These are phyloP conservation scores for Leishmania gerbilli DNA, from an alignment of 208 protist genomes.

Conservation along the genomic window DNA sequence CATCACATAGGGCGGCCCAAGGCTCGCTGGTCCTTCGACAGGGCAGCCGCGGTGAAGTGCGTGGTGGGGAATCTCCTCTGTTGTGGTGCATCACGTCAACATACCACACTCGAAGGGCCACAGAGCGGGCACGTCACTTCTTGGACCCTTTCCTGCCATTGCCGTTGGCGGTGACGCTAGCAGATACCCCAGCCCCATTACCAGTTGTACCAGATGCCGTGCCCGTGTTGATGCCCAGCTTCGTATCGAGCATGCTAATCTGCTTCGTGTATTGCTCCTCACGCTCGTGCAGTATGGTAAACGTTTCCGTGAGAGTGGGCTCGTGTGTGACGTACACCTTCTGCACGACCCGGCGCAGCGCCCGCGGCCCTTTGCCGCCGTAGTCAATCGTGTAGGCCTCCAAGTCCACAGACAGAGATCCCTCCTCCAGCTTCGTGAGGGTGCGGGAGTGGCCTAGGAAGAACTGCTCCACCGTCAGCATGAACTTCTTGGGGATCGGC, in stretches of 20 bases:
- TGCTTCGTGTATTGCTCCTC: slow-evolving; percentile 32
- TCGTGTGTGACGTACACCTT: slow-evolving; percentile 61
- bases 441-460: slow-evolving; percentile 66
- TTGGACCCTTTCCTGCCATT: slow-evolving; percentile 7
- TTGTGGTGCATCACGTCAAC: neutral
- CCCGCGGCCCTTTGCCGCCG: slow-evolving; percentile 73
- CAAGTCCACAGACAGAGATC: slow-evolving; percentile 50
- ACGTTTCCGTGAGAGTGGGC: slow-evolving; percentile 21
- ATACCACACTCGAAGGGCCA: neutral
- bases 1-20: neutral
- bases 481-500: slow-evolving; percentile 63
- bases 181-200: neutral
- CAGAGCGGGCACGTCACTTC: neutral
- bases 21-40: neutral
- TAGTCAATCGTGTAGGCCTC: slow-evolving; percentile 69
- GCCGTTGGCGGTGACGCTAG: neutral
- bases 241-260: slow-evolving; percentile 36
- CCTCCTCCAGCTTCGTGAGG: slow-evolving; percentile 56
- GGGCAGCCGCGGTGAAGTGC: neutral
- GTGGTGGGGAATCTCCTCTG: neutral
- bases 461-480: slow-evolving; percentile 60
- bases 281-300: slow-evolving; percentile 28
- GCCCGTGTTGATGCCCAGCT: slow-evolving; percentile 37
- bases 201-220: neutral
- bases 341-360: slow-evolving; percentile 65